Base-by-base conservation (phyloP, 768 basidiomycete species). In the Amanita molliuscula region DNA sequence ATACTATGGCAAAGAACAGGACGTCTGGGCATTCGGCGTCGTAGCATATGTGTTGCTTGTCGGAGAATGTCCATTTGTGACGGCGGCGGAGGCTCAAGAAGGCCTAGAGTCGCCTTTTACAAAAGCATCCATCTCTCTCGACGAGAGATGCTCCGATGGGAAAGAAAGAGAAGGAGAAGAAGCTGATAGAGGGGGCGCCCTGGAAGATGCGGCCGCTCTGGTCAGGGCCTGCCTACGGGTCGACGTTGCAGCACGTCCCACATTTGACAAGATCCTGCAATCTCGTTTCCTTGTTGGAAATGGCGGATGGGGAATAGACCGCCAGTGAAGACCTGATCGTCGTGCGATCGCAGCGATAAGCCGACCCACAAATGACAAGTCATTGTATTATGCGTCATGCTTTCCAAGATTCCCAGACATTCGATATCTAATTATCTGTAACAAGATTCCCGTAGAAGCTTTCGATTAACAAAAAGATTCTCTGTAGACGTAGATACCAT, bases 11-110 rank as follows among this genome's bases (percentile, higher is more conserved):
- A 94, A 93, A 61, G 92, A 95, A 62, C 94, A 97, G 65, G 95
- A 99, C 58, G 88, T 97, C 2, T 99, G 95, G 94, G 95, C 95
- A 0, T 88, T 95, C 53, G 95, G 95, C 11, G 93, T 98, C 20
- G 91, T 99, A 18, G 92, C 84, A 10, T 99, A 93, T 64, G 95
- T 99, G 50, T 78, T 99, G 54, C 76, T 98, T 15, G 78, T 85
- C 18, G 90, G 91, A 5, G 91, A 95, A 69, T 94, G 91, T 60
- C 90, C 90, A 1, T 94, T 93, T 69, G 80, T 83, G 68, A 90
- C 87, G 15, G 84, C 93, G 1, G 85, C 82, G 34, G 94, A 97
- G 63, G 90, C 93, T 0, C 88, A 94, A 58, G 85, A 82, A 40
- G 90, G 92, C 1, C 71, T 95, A 7, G 67, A 72, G 40, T 85